Conservation (phyloP, 257 asterid species). For the Capsicum pubescens region DNA sequence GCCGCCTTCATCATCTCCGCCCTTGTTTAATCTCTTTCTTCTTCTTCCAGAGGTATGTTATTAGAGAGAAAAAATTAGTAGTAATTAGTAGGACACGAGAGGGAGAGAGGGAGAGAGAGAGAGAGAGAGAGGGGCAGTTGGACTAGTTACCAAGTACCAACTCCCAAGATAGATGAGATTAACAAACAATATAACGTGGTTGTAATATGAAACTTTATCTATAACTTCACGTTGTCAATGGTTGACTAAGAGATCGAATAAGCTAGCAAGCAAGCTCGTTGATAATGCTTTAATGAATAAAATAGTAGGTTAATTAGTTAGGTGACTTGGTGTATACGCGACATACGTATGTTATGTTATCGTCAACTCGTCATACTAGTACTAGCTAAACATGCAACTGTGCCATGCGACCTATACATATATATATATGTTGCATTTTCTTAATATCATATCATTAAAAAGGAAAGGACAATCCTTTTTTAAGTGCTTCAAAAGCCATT, state of each 20-base stretch:
- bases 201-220: not conserved
- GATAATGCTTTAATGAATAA: not conserved
- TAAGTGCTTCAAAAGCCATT: no score
- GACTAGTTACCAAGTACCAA: not conserved
- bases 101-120: not conserved
- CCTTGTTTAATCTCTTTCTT: no score
- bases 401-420: not conserved
- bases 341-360: not conserved
- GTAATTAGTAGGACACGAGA: not conserved
- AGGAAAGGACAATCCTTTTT: no score
- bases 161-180: not conserved
- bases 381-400: not conserved
- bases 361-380: not conserved
- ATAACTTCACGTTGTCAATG: not conserved
- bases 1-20: slow-evolving; percentile 3
- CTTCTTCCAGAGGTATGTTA: not conserved
- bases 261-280: not conserved
- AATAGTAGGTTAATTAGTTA: no score
- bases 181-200: not conserved
- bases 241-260: not conserved
- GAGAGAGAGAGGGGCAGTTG: not conserved
- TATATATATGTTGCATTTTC: not conserved
- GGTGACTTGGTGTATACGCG: not conserved
- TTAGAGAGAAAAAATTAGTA: not conserved
- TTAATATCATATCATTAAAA: no score